Conservation (phyloP, 164 flowering plant species). For the Sextonia rubra region DNA sequence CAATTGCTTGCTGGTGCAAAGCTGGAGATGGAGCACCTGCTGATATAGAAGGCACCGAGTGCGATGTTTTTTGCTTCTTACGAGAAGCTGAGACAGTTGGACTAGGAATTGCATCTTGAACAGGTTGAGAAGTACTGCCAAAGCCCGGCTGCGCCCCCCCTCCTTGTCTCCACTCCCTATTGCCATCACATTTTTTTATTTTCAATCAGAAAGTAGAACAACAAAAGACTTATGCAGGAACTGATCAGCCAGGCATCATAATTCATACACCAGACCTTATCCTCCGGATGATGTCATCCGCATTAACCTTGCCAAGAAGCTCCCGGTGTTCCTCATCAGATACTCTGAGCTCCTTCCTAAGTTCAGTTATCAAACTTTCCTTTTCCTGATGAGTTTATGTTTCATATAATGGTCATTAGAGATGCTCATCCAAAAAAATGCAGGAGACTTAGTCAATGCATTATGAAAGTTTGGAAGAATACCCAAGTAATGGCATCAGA, state of each 20-base stretch:
- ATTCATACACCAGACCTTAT: slow-evolving; percentile 50
- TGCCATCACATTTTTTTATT: slow-evolving; percentile 11
- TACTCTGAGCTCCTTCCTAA: slow-evolving; percentile 83
- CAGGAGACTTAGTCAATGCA: slow-evolving; percentile 1
- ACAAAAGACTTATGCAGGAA: not conserved
- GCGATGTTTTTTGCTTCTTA: slow-evolving; percentile 70
- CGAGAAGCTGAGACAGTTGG: slow-evolving; percentile 76
- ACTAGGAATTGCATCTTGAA: slow-evolving; percentile 63
- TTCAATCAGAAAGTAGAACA: slow-evolving; percentile 5
- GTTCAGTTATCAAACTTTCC: slow-evolving; percentile 84
- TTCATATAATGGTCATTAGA: slow-evolving; percentile 9
- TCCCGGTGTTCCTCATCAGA: slow-evolving; percentile 91
- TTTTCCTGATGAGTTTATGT: slow-evolving; percentile 58
- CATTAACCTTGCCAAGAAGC: slow-evolving; percentile 64
- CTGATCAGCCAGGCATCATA: not conserved
- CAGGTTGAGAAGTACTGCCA: slow-evolving; percentile 41
- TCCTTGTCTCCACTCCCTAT: slow-evolving; percentile 85
- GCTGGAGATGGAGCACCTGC: slow-evolving; percentile 37
- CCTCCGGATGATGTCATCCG: slow-evolving; percentile 66
- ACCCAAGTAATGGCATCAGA: slow-evolving; percentile 98
- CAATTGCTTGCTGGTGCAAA: slow-evolving; percentile 36
- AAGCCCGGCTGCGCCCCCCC: slow-evolving; percentile 53
- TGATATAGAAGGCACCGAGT: slow-evolving; percentile 39
- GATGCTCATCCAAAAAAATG: slow-evolving; percentile 6
- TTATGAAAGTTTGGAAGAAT: slow-evolving; percentile 12